These are phyloP conservation scores for Ascochyta pisi DNA, from an alignment of 2,329 filamentous ascomycete species.

Conservation along the genomic window DNA sequence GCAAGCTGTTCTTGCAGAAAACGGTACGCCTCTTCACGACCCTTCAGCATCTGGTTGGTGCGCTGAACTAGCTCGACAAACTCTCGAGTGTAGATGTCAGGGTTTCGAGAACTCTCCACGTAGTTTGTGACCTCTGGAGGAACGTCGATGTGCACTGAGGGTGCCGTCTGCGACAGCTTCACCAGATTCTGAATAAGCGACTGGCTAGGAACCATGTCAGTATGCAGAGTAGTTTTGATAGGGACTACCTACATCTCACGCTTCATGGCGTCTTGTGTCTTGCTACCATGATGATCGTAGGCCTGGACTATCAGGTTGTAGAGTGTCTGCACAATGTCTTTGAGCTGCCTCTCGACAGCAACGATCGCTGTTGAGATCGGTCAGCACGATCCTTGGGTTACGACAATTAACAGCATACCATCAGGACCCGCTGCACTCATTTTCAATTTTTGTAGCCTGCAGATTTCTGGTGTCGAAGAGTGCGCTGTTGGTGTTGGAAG, in stretches of 20 bases:
- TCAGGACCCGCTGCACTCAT: slow-evolving; percentile 5
- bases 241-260: slow-evolving; percentile 59
- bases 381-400: neutral
- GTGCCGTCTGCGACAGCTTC: slow-evolving; percentile 58
- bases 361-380: slow-evolving; percentile 20
- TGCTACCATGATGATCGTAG: slow-evolving; percentile 65
- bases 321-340: slow-evolving; percentile 67
- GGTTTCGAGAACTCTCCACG: slow-evolving; percentile 68
- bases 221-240: neutral
- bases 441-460: neutral
- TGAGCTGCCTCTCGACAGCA: slow-evolving; percentile 59
- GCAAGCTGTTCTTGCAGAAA: slow-evolving; percentile 66
- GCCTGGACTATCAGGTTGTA: slow-evolving; percentile 66
- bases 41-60: slow-evolving; percentile 68
- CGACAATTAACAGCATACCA: neutral
- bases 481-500: neutral
- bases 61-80: slow-evolving; percentile 69
- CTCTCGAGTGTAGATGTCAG: slow-evolving; percentile 71
- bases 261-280: slow-evolving; percentile 64
- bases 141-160: slow-evolving; percentile 60
- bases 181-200: slow-evolving; percentile 62
- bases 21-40: slow-evolving; percentile 65
- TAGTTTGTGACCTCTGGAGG: slow-evolving; percentile 69
- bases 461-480: neutral
- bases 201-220: slow-evolving; percentile 45